Base-by-base conservation (phyloP, 176 grass and related monocot species). In the Lolium rigidum region DNA sequence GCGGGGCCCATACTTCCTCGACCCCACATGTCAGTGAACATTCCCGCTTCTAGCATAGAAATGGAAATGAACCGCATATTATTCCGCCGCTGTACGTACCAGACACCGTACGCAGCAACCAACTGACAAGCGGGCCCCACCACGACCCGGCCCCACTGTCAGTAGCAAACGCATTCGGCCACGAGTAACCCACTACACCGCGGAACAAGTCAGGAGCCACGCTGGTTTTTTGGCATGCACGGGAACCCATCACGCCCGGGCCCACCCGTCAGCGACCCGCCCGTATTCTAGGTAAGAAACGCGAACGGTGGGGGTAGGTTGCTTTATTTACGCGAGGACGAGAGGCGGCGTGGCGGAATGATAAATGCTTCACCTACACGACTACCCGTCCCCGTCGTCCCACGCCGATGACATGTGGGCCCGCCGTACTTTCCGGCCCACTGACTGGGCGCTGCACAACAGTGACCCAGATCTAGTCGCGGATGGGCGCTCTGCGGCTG, bases 1-100 rank as follows among this genome's bases (percentile, higher is more conserved):
- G 0, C 3, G 21, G 85, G 81, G 0, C 61, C 84, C 0, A 0
- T 0, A 0, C 0, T 0, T 0, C 0, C 1, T 0, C 0, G 15
- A 17, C 0, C 59, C 89, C 61, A 2, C 5, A 43, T 31, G 81
- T 81, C 89, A 86, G 4, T 0, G 0, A 3, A n/a, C 5, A 0
- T 5, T 0, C 0, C 0, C 1, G 0, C 3, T 1, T n/a, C n/a
- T 0, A 0, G 0, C 0, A 46, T 1, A 7, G 7, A 8, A n/a
- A 65, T 3, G 60, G 8, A 16, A n/a, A 38, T 7, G 44, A 21
- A 21, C 35, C 41, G 21, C 26, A 28, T 7, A 60, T 35, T 80
- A 79, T 37, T 74, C 76, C 18, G 41, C 49, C 15, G 76, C 12
- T 22, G 22, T 17, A 44, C 51, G 81, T 75, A 87, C 68, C 0